Conservation (phyloP, 192 early-diverging fungal species). For the Jimgerdemannia lactiflua region DNA sequence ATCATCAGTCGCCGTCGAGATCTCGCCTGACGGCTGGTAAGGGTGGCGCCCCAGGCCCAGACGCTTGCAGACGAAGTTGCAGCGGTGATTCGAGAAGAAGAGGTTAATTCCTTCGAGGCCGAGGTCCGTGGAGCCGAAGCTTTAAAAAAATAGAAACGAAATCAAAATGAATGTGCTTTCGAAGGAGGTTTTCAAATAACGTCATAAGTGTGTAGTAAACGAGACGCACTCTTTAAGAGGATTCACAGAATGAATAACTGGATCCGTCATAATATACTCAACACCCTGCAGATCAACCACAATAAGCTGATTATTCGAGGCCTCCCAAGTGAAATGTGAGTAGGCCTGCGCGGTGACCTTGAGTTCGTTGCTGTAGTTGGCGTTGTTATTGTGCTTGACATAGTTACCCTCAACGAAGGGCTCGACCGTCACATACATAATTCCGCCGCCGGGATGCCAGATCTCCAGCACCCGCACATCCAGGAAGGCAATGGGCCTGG, state of each 20-base stretch:
- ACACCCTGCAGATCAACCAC: not conserved
- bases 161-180: not conserved
- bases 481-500: not conserved
- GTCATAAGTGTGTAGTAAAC: not conserved
- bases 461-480: not conserved
- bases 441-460: no score
- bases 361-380: not conserved
- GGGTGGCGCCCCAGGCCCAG: not conserved
- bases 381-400: not conserved
- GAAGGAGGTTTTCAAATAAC: not conserved
- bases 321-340: not conserved
- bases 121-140: not conserved
- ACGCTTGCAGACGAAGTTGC: not conserved
- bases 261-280: not conserved
- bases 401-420: not conserved
- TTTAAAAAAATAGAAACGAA: not conserved
- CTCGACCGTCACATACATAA: not conserved
- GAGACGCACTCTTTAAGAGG: not conserved
- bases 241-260: not conserved
- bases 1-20: not conserved
- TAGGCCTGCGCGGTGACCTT: not conserved
- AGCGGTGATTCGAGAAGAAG: not conserved
- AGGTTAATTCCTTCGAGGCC: not conserved
- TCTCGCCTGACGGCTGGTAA: not conserved
- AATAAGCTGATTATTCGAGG: not conserved